Evolutionary conservation across 108 stramenopile genomes (phyloP).

Genomic region (Pseudonitzschia delicatissima): DNA sequence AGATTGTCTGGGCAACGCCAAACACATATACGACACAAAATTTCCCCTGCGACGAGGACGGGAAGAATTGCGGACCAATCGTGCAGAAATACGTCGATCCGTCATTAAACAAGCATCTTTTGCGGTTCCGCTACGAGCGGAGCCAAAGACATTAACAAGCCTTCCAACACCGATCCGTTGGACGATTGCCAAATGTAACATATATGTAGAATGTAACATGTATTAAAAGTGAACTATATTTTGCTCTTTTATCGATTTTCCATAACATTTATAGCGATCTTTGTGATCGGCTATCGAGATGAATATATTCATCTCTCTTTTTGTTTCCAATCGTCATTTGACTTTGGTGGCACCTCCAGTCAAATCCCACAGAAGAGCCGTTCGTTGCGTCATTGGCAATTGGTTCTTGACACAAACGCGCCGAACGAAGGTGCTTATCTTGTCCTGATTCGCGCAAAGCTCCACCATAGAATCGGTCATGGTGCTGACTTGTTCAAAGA

Average conservation of each 20-base stretch:
- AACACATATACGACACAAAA: slow-evolving; percentile 61
- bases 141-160: too few species aligned
- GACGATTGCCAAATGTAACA: too few species aligned
- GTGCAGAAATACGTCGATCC: slow-evolving; percentile 38
- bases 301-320: too few species aligned
- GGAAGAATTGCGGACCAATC: slow-evolving; percentile 45
- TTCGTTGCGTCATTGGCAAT: slow-evolving; percentile 61
- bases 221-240: too few species aligned
- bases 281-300: too few species aligned
- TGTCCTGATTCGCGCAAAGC: slow-evolving; percentile 54
- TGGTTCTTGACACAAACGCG: slow-evolving; percentile 65
- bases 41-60: slow-evolving; percentile 72
- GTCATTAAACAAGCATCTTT: slow-evolving; percentile 17
- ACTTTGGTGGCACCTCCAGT: background rate
- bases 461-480: slow-evolving; percentile 77
- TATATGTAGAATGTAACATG: too few species aligned
- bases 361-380: slow-evolving; percentile 65
- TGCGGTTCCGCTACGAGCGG: too few species aligned
- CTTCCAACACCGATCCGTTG: too few species aligned
- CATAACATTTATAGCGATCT: too few species aligned
- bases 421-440: slow-evolving; percentile 65
- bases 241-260: too few species aligned
- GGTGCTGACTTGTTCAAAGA: slow-evolving; percentile 73
- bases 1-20: slow-evolving; percentile 80
- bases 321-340: too few species aligned